Conservation (phyloP, 176 grass and related monocot species). For the Olyra latifolia region DNA sequence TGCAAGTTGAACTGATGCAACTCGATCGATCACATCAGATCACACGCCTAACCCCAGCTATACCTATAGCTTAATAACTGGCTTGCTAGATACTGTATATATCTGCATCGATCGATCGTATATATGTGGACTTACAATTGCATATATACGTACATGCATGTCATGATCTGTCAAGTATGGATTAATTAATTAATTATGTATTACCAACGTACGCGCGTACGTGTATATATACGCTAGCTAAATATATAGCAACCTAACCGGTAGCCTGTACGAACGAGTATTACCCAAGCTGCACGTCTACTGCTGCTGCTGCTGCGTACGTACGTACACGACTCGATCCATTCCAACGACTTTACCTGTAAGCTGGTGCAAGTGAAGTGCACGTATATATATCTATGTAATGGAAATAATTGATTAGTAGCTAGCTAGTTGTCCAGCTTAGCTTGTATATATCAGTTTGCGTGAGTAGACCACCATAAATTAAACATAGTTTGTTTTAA, state of each 20-base stretch:
- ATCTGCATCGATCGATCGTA: no score
- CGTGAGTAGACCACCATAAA: neutral
- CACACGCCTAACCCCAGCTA: no score
- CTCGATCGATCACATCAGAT: neutral
- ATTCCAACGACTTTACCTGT: constrained; percentile 16
- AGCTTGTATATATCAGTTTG: neutral
- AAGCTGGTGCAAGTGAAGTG: constrained; percentile 18
- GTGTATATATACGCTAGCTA: neutral
- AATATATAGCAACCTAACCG: no score
- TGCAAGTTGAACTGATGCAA: neutral
- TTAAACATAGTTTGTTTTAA: no score
- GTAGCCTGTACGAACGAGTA: no score
- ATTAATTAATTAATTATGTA: neutral
- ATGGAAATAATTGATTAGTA: neutral
- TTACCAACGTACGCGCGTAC: neutral
- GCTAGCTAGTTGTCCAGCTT: neutral
- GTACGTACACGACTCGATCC: neutral
- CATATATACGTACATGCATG: neutral
- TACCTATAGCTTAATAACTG: no score
- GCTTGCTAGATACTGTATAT: no score
- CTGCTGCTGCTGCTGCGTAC: no score
- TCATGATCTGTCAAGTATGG: neutral
- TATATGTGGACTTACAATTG: no score
- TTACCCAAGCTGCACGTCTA: neutral
- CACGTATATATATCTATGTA: constrained; percentile 21